Percentiles rank a stretch among this genome's conserved stretches.
phyloP scores from a whole-genome alignment of 345 rosid genomes.

The Eucalyptus polybractea region DNA sequence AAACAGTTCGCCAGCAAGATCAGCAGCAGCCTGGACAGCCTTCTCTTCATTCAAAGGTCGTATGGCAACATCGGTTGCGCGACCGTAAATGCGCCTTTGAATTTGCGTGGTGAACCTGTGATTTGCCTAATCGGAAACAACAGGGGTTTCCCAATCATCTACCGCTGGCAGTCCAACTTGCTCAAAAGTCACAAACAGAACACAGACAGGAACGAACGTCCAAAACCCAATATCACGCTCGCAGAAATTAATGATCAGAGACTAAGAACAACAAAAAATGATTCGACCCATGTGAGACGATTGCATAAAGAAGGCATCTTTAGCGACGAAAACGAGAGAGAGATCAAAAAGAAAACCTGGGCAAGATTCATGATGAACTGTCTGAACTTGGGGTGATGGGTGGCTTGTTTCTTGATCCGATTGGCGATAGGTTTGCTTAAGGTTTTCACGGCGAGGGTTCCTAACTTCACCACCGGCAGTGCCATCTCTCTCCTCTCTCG shows the following conservation, averaged over 20 bases:
- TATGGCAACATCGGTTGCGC: constrained; percentile 49
- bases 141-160: neutral
- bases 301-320: neutral
- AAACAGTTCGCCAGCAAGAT: constrained; percentile 79
- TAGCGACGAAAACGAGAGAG: neutral
- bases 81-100: constrained; percentile 67
- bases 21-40: constrained; percentile 82
- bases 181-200: neutral
- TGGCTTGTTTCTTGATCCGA: constrained; percentile 72
- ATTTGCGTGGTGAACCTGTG: constrained; percentile 53
- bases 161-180: neutral
- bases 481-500: constrained; percentile 17
- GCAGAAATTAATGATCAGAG: neutral
- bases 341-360: constrained; percentile 27
- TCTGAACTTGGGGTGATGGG: constrained; percentile 56
- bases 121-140: constrained; percentile 36
- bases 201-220: neutral
- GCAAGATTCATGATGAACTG: constrained; percentile 65
- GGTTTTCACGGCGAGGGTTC: constrained; percentile 69
- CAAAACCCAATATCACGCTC: neutral
- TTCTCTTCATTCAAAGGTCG: constrained; percentile 75
- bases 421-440: constrained; percentile 70
- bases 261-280: neutral
- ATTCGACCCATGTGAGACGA: neutral
- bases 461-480: constrained; percentile 54